Evolutionary conservation across 2,329 filamentous ascomycete species (phyloP), one percentile per base, ranked within the genome.

Genomic region (Domatiomyces globalis): DNA sequence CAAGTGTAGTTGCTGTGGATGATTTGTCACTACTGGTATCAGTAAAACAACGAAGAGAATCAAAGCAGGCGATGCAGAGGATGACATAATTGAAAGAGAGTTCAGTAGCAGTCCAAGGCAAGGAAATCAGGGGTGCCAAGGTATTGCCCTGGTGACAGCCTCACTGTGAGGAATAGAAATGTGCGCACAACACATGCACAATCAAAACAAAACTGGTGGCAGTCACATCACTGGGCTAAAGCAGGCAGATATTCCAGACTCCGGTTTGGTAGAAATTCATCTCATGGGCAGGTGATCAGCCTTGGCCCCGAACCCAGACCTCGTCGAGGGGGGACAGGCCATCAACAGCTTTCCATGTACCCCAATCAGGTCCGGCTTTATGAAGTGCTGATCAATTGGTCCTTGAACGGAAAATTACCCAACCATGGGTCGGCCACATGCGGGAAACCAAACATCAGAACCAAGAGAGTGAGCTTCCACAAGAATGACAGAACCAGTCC

Each of bases 11-110:
- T 46, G 46, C 43, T 52, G 10, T 45, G 5, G 44, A 44, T 8
- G 47, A 46, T 19, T 42, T 49, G 12, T 49, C 27, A 43, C 27
- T 49, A 19, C 46, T 36, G 9, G 43, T 44, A 43, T 27, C 36
- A 45, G 49, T 4, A 39, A 15, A 39, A 15, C 10, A 10, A 39
- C 2, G 5, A 15, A 39, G 43, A 19, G 43, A 4, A 43, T 43
- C 39, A 45, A n/a, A n/a, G 10, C 4, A 45, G 17, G 19, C 10
- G 6, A 27, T n/a, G 18, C 5, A 45, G 2, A 45, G 2, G 22
- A 45, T 10, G 43, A 45, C n/a, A 45, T 8, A 45, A 20, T 45
- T 10, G 43, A 45, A 45, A 45, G n/a, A 12, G 43, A 45, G 5
- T 10, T 39, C 33, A 39, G 12, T 15, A 6, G 12, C n/a, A 45